A percentile compares a stretch with the other conserved stretches of the same genome.
phyloP scores from a whole-genome alignment of 176 grass and related monocot species.

The Eremochloa ophiuroides region DNA sequence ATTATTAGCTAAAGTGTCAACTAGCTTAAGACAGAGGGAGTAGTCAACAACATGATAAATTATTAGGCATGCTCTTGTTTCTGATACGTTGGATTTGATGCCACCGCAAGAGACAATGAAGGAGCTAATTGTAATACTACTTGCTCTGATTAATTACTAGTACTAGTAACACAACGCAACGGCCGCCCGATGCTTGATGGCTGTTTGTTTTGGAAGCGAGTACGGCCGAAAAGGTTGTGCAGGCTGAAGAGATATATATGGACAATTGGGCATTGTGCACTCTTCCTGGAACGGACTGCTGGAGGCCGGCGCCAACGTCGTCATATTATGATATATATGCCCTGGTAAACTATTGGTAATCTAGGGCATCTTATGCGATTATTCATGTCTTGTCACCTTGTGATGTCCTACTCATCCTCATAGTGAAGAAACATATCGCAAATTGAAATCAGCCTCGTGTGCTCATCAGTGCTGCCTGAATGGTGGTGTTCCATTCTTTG shows the following conservation, averaged over 20 bases:
- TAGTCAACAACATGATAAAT: no score
- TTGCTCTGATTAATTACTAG: background rate
- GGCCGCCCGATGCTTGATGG: background rate
- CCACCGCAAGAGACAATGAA: background rate
- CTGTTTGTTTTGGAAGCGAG: background rate
- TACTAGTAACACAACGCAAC: background rate
- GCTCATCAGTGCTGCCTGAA: no score
- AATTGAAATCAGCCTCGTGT: no score
- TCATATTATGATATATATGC: background rate
- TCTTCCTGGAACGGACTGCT: background rate
- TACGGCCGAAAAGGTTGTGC: background rate
- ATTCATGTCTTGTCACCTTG: background rate
- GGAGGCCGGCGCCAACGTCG: background rate
- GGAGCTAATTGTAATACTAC: background rate
- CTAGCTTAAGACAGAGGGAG: no score
- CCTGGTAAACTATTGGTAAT: background rate
- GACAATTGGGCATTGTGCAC: no score
- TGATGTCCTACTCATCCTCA: background rate
- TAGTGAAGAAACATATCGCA: background rate
- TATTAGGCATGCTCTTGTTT: no score
- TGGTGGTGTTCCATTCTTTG: no score
- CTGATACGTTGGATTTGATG: background rate
- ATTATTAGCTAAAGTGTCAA: no score
- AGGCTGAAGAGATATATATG: background rate
- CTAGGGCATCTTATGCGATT: background rate